Percentiles rank a stretch among this genome's conserved stretches.
Conservation (phyloP, 192 early-diverging fungal species). For the Podila epicladia region DNA sequence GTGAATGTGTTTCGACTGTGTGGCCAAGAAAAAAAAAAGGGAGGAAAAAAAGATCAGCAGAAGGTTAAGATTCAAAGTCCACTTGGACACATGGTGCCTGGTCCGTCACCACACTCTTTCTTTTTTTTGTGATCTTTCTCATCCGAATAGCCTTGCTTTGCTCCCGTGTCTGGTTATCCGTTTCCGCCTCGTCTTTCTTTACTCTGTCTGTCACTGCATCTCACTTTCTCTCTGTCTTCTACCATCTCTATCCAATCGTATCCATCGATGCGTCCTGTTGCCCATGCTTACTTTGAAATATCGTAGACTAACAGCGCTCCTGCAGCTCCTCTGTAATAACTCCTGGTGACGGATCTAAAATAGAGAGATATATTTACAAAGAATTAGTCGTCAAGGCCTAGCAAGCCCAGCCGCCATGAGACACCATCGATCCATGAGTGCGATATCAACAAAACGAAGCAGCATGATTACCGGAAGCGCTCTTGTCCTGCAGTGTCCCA, state of each 20-base stretch:
- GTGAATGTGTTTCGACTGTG: constrained; percentile 67
- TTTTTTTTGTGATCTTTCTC: background rate
- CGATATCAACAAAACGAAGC: background rate
- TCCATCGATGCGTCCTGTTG: background rate
- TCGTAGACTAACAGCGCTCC: constrained; percentile 85
- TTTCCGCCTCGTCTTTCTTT: background rate
- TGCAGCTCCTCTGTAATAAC: constrained; percentile 84
- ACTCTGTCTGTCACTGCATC: background rate
- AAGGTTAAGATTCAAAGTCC: constrained; percentile 37
- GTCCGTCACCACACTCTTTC: background rate
- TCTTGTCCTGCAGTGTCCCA: constrained; percentile 84
- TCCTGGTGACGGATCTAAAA: constrained; percentile 76
- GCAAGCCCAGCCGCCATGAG: background rate
- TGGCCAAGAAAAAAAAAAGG: background rate
- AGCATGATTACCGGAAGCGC: constrained; percentile 55
- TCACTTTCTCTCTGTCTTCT: background rate
- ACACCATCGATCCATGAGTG: background rate
- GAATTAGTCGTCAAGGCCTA: background rate
- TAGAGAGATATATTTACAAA: constrained; percentile 14
- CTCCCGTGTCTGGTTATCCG: no score
- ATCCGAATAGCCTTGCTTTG: no score
- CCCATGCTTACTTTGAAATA: constrained; percentile 67
- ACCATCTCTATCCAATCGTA: background rate
- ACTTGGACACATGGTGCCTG: background rate
- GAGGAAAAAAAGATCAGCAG: background rate